phyloP scores from a whole-genome alignment of 2,329 filamentous ascomycete species.

The Aspergillus quadricinctus region DNA sequence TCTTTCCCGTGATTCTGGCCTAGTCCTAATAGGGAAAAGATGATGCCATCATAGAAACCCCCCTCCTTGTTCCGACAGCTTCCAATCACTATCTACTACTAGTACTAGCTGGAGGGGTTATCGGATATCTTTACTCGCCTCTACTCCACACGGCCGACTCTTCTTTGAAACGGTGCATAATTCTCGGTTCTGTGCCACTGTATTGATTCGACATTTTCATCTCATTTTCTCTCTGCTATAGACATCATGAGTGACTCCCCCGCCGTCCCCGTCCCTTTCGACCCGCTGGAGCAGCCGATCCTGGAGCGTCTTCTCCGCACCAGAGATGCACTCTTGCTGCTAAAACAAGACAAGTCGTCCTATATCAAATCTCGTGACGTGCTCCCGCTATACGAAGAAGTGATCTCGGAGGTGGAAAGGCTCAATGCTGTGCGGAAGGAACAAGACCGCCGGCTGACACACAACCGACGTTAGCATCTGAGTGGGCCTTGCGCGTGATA shows the following conservation, averaged over 20 bases:
- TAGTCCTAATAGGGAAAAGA: conserved; percentile 15
- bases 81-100: not conserved
- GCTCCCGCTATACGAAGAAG: conserved; percentile 55
- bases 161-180: not conserved
- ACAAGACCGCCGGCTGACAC: conserved; percentile 50
- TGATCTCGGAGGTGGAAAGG: conserved; percentile 57
- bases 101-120: not conserved
- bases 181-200: not conserved
- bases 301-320: conserved; percentile 56
- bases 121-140: not conserved
- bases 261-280: conserved; percentile 54
- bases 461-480: conserved; percentile 52
- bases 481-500: conserved; percentile 7
- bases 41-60: conserved; percentile 23
- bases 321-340: conserved; percentile 56
- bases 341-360: conserved; percentile 62
- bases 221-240: conserved; percentile 1
- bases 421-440: conserved; percentile 56
- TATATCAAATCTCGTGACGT: conserved; percentile 66
- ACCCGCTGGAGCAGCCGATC: conserved; percentile 62
- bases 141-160: not conserved
- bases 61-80: conserved; percentile 6
- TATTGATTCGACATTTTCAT: not conserved
- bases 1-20: conserved; percentile 17
- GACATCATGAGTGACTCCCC: conserved; percentile 54